A percentile compares a stretch with the other conserved stretches of the same genome.
phyloP scores from a whole-genome alignment of 371 early-diverging fungal species.

The Mortierella sp. region DNA sequence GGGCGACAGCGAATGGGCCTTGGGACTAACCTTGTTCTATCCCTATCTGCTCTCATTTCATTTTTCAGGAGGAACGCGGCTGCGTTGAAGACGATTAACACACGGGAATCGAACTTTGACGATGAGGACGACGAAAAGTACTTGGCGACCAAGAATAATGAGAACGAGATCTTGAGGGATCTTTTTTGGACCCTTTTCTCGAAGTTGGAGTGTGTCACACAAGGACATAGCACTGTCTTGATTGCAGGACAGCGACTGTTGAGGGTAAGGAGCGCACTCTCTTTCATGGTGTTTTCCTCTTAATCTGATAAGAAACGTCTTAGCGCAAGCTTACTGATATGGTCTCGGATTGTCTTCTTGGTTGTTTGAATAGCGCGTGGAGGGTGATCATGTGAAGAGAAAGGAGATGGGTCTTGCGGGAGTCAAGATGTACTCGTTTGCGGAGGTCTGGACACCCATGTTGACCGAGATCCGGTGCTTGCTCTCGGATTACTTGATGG shows the following conservation, averaged over 20 bases:
- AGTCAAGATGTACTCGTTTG: conserved; percentile 59
- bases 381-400: conserved; percentile 40
- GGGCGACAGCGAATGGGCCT: too few species aligned
- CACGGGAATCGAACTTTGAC: conserved; percentile 42
- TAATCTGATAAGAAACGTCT: background rate
- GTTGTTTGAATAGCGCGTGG: conserved; percentile 26
- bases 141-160: conserved; percentile 57
- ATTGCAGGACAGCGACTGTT: conserved; percentile 50
- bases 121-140: conserved; percentile 57
- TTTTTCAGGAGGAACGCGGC: conserved; percentile 42
- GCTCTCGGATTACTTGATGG: conserved; percentile 78
- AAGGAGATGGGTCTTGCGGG: conserved; percentile 37
- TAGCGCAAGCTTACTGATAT: background rate
- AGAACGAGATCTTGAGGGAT: conserved; percentile 85
- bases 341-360: background rate
- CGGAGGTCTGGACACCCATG: conserved; percentile 75
- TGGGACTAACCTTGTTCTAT: too few species aligned
- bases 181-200: conserved; percentile 86
- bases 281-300: background rate
- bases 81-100: conserved; percentile 41
- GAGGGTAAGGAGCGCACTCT: conserved; percentile 25
- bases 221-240: conserved; percentile 84
- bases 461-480: conserved; percentile 75
- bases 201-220: conserved; percentile 84
- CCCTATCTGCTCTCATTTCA: background rate